phyloP scores from a whole-genome alignment of 2,329 filamentous ascomycete genomes.

The Neopestalotiopsis rosae region DNA sequence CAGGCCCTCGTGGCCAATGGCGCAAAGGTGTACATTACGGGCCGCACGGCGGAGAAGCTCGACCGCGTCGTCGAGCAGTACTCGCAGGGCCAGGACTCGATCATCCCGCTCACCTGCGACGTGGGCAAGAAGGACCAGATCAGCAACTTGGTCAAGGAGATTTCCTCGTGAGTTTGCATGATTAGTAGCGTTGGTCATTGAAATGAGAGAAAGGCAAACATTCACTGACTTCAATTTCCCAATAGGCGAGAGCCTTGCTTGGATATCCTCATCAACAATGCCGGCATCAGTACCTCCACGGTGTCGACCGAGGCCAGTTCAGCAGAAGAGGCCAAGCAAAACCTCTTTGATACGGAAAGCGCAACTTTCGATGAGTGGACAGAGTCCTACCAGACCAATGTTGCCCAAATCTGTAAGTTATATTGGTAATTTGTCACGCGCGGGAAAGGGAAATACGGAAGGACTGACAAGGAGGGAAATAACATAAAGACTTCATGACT shows the following conservation, averaged over 20 bases:
- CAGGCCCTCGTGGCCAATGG: constrained; percentile 71
- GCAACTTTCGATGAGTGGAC: constrained; percentile 72
- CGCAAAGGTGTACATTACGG: constrained; percentile 73
- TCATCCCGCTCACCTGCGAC: constrained; percentile 66
- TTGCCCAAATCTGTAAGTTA: constrained; percentile 63
- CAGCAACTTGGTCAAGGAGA: constrained; percentile 59
- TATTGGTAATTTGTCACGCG: neutral
- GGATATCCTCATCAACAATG: constrained; percentile 73
- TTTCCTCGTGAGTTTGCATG: constrained; percentile 42
- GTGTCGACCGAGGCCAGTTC: constrained; percentile 61
- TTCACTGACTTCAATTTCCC: too few species aligned
- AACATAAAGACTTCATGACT: constrained; percentile 55
- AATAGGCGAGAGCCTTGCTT: constrained; percentile 56
- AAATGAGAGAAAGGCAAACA: too few species aligned
- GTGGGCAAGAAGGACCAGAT: constrained; percentile 67
- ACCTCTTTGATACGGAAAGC: constrained; percentile 69
- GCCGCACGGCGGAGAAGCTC: constrained; percentile 67
- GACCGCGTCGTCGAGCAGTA: constrained; percentile 64
- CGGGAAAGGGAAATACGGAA: neutral
- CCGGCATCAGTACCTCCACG: constrained; percentile 63
- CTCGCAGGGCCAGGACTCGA: constrained; percentile 58
- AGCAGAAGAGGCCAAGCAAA: constrained; percentile 56
- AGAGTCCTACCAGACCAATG: constrained; percentile 76
- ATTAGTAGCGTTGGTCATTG: too few species aligned
- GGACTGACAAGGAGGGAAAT: neutral